Percentiles rank a stretch among this genome's conserved stretches.
Evolutionary conservation across 2,329 filamentous ascomycete genomes (phyloP).

Genomic region (Akanthomyces uredinophilus): DNA sequence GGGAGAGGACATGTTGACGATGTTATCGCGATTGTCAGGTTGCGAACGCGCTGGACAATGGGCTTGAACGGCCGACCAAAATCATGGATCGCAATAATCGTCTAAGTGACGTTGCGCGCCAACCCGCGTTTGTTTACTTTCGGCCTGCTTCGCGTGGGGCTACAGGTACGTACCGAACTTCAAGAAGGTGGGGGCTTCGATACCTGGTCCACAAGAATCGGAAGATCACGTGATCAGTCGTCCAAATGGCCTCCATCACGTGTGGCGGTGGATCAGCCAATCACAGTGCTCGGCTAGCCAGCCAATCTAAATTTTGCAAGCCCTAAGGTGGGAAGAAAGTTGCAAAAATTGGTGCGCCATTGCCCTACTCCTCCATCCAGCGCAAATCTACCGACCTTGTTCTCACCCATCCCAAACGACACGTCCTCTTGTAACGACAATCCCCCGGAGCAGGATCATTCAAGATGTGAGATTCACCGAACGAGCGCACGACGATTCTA

Average conservation of each 20-base stretch:
- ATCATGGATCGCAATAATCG: neutral
- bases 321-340: constrained; percentile 32
- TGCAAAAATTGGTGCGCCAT: constrained; percentile 30
- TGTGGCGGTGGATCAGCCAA: constrained; percentile 19
- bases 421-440: constrained; percentile 36
- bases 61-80: neutral
- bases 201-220: neutral
- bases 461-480: constrained; percentile 36
- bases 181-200: neutral
- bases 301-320: constrained; percentile 37
- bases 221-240: constrained; percentile 14
- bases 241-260: constrained; percentile 25
- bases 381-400: constrained; percentile 32
- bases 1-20: constrained; percentile 28
- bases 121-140: constrained; percentile 37
- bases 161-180: constrained; percentile 19
- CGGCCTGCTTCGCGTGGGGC: constrained; percentile 8
- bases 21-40: constrained; percentile 15
- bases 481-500: constrained; percentile 4
- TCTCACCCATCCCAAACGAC: constrained; percentile 33
- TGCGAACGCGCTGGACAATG: constrained; percentile 12
- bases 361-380: constrained; percentile 35
- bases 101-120: constrained; percentile 23
- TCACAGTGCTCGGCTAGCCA: constrained; percentile 24
- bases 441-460: constrained; percentile 36